phyloP scores from a whole-genome alignment of 2,329 filamentous ascomycete species.

The Epichloe gansuensis region DNA sequence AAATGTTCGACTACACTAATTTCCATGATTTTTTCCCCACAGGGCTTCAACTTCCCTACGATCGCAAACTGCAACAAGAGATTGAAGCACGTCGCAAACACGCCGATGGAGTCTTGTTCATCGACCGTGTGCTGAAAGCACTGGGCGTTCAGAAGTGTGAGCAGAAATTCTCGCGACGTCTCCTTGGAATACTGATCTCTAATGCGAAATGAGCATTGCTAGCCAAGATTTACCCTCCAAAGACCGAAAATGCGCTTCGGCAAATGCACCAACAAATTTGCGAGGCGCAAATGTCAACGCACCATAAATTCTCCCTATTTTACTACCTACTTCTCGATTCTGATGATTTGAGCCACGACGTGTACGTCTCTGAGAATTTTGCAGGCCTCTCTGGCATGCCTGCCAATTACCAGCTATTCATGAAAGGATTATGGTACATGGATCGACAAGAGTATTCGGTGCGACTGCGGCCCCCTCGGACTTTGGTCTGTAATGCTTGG shows the following conservation, averaged over 20 bases:
- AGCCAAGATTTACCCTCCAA: constrained; percentile 61
- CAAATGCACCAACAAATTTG: constrained; percentile 59
- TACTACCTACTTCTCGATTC: constrained; percentile 76
- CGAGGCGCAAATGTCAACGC: constrained; percentile 47
- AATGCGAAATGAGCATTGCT: neutral
- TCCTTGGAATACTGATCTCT: neutral
- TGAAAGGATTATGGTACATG: constrained; percentile 71
- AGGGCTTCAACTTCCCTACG: constrained; percentile 47
- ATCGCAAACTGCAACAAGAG: constrained; percentile 44
- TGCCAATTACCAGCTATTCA: constrained; percentile 64
- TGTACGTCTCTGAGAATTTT: constrained; percentile 42
- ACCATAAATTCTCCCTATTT: constrained; percentile 71
- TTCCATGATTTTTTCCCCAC: constrained; percentile 57
- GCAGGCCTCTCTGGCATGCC: constrained; percentile 53
- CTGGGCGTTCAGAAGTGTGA: constrained; percentile 58
- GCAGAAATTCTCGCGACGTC: neutral
- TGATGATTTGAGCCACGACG: constrained; percentile 38
- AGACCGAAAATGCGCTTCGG: constrained; percentile 52
- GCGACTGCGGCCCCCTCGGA: constrained; percentile 1
- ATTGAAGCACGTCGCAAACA: constrained; percentile 55
- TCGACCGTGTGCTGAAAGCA: constrained; percentile 62
- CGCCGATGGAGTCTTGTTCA: constrained; percentile 60
- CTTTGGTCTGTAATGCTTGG: neutral
- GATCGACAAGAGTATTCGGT: constrained; percentile 59
- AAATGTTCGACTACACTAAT: constrained; percentile 51